These are phyloP conservation scores for Zygoascus meyerae DNA, from an alignment of 1,139 yeast species.

Conservation along the genomic window DNA sequence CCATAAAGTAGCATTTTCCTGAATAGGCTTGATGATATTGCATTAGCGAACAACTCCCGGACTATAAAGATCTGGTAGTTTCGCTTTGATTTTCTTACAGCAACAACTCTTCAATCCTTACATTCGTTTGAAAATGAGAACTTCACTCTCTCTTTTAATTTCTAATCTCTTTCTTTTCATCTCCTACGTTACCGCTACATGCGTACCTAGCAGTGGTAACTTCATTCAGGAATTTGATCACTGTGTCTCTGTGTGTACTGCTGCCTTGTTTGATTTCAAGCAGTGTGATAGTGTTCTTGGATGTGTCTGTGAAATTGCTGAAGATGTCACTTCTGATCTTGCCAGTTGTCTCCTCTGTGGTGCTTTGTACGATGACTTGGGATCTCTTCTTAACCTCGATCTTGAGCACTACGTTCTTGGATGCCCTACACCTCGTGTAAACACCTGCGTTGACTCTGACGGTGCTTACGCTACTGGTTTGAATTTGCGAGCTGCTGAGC, in stretches of 20 bases:
- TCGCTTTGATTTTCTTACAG: no score
- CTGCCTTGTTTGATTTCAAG: conserved; percentile 10
- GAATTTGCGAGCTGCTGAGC: not conserved
- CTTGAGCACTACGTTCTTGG: not conserved
- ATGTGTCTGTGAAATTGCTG: conserved; percentile 15
- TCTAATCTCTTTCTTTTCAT: conserved; percentile 31
- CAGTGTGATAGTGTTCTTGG: conserved; percentile 13
- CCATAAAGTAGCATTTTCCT: no score
- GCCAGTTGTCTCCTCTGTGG: conserved; percentile 15
- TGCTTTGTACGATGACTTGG: conserved; percentile 10
- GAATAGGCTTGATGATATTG: no score
- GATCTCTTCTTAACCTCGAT: not conserved
- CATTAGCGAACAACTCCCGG: no score
- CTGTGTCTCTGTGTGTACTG: conserved; percentile 14
- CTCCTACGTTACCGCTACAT: no score
- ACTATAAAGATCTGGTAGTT: no score
- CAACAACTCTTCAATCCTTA: conserved; percentile 33
- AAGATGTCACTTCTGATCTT: conserved; percentile 14
- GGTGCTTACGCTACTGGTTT: no score
- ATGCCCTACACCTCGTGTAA: not conserved
- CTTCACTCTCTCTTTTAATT: conserved; percentile 50
- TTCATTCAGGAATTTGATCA: not conserved
- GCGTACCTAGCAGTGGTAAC: no score
- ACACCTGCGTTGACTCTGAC: no score
- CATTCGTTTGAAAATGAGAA: conserved; percentile 53